Base-by-base conservation (phyloP, 371 early-diverging fungal species). In the Mortierella polycephala region DNA sequence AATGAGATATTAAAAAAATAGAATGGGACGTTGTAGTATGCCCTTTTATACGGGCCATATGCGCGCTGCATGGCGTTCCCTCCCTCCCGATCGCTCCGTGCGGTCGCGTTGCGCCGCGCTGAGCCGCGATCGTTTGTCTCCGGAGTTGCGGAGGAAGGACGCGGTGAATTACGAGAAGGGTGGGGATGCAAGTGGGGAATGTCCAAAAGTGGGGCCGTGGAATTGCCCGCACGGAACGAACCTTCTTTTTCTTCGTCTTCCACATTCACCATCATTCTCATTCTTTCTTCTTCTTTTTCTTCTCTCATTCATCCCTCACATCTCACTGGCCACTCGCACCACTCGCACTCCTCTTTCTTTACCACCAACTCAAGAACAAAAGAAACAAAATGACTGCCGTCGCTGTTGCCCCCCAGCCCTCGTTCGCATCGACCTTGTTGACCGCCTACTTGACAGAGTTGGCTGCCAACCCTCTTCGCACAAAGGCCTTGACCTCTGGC, bases 401-500 rank as follows among this genome's bases (percentile, higher is more conserved):
- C 41, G 69, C 62, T 51, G 60, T 57, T 40, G 55, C 54, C 37
- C 53, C 74, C 18, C 67, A 71, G 56, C 63, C 63, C 44, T 66
- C 66, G 7, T 39, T 65, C 46, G 79, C 79, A 13, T 83, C 73
- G 13, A 56, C 77, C 7, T 59, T 91, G 60, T 83, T 92, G 79
- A 76, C 86, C 1, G 85, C 87, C 72, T 93, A 93, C 76, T 83
- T 92, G 45, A 56, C 87, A 6, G 80, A 87, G 62, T 85, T 93
- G 49, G 86, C 86, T 21, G 80, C 86, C 45, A 79, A 89, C 49
- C 95, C 95, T 44, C 83, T 95, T 41, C 85, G 85, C 41, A 94
- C 94, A 62, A 95, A 95, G 84, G 91, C 94, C n/a, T 80, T 87
- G 69, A 95, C 94, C 21, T 85, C 92, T 14, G 94, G 92, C 47